phyloP scores from a whole-genome alignment of 2,329 filamentous ascomycete species.

The Bipolaris zeicola region DNA sequence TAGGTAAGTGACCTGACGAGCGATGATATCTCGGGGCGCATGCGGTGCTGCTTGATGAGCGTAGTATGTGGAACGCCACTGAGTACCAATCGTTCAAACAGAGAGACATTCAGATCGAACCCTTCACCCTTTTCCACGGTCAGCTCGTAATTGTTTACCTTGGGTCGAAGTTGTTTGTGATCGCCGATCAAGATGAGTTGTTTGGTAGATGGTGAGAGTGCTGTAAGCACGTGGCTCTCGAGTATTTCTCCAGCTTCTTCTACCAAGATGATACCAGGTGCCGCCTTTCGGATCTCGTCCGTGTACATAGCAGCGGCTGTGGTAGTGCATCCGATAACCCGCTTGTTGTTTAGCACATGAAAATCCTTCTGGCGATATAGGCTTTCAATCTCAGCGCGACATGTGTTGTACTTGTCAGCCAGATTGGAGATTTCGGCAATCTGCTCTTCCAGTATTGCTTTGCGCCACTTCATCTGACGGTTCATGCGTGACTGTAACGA shows the following conservation, averaged over 20 bases:
- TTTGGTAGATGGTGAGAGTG: slow-evolving; percentile 61
- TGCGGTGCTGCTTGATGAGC: slow-evolving; percentile 68
- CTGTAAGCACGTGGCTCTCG: slow-evolving; percentile 69
- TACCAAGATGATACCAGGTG: slow-evolving; percentile 66
- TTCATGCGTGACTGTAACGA: slow-evolving; percentile 42
- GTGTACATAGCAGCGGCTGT: slow-evolving; percentile 70
- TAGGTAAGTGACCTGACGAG: slow-evolving; percentile 66
- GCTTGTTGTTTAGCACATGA: slow-evolving; percentile 56
- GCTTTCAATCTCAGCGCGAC: slow-evolving; percentile 48
- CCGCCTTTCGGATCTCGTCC: slow-evolving; percentile 58
- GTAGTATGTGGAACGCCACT: slow-evolving; percentile 61
- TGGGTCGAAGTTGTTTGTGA: slow-evolving; percentile 73
- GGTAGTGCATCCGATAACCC: slow-evolving; percentile 73
- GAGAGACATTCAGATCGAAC: slow-evolving; percentile 68
- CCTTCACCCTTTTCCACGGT: slow-evolving; percentile 68
- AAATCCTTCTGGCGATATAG: slow-evolving; percentile 34
- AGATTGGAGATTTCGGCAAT: slow-evolving; percentile 50
- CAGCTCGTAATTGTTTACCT: slow-evolving; percentile 65
- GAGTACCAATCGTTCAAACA: slow-evolving; percentile 71
- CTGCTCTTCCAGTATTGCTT: slow-evolving; percentile 56
- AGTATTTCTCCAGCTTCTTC: slow-evolving; percentile 78
- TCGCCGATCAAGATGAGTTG: slow-evolving; percentile 75
- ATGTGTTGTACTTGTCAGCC: slow-evolving; percentile 51
- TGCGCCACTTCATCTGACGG: slow-evolving; percentile 38
- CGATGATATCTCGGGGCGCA: slow-evolving; percentile 69